Conservation (phyloP, 2,329 filamentous ascomycete genomes). For the Colletotrichum eremochloae region DNA sequence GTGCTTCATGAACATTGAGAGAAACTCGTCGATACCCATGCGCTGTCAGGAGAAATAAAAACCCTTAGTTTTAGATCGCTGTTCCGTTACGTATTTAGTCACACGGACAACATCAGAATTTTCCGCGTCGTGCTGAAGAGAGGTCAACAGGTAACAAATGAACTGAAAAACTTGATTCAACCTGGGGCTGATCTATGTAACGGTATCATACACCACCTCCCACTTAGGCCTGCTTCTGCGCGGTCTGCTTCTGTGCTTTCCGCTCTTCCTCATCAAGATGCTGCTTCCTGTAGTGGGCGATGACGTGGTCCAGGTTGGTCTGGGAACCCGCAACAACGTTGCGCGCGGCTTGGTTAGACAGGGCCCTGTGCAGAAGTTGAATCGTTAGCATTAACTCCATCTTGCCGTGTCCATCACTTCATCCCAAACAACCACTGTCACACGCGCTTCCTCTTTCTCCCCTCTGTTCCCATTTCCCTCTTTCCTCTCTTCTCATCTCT, state of each 20-base stretch:
- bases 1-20: neutral
- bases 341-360: constrained; percentile 63
- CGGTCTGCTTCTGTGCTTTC: constrained; percentile 60
- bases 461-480: neutral
- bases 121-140: neutral
- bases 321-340: constrained; percentile 69
- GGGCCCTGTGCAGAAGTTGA: constrained; percentile 53
- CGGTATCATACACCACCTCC: constrained; percentile 41
- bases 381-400: constrained; percentile 30
- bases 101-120: neutral
- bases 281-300: constrained; percentile 69
- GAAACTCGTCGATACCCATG: neutral
- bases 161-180: constrained; percentile 37
- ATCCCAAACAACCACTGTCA: neutral
- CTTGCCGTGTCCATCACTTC: neutral
- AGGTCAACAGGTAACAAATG: constrained; percentile 22
- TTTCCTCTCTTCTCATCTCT: neutral
- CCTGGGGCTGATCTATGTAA: constrained; percentile 39
- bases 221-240: constrained; percentile 36
- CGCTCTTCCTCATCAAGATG: constrained; percentile 68
- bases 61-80: neutral
- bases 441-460: neutral
- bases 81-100: no score
- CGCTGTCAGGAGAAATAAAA: neutral
- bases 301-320: constrained; percentile 67